Evolutionary conservation across 2,329 filamentous ascomycete genomes (phyloP), one percentile per base, ranked within the genome.

Genomic region (Colletotrichum sublineola): DNA sequence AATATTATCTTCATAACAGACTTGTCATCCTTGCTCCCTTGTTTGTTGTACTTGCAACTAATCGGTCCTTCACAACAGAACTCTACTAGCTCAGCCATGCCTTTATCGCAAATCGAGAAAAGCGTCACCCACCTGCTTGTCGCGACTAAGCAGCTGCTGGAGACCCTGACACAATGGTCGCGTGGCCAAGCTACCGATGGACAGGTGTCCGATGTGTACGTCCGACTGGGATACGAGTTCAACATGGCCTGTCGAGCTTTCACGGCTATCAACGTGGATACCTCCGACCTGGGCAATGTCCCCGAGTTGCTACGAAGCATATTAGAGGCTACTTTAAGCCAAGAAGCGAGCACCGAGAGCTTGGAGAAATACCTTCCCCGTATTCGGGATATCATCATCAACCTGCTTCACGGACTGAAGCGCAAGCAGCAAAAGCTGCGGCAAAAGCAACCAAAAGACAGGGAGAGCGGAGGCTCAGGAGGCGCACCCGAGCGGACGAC

Each of bases 371-470:
- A 97, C 81, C 86, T 99, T 42, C 96, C 96, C 0, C 91, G 93
- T 71, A 99, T 99, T 81, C 92, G 96, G 77, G 96, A 99, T 81
- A 99, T 99, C 78, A 99, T 99, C 80, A 98, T 99, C 82, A 98
- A 97, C 80, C 87, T 99, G 40, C 88, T 99, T 11, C 96, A 99
- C 80, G 96, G 96, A 2, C 84, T 99, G 75, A 99, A 99, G 85
- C 92, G 96, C 82, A 99, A 99, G 82, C 96, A 99, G 80, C 95
- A 97, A 79, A 94, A 95, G 77, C 83, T 99, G 78, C 85, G 90
- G 38, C 90, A 91, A 77, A 91, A 88, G 75, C 88, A 91, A 76
- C 81, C 85, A 5, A 85, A 87, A 69, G 90, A 92, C 14, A 87
- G 85, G 67, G 86, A 87, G 83, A 89, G 73, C 42, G 82, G 81